Evolutionary conservation across 495 filamentous ascomycete genomes (phyloP).

Genomic region (Astrothelium subdiscretum): DNA sequence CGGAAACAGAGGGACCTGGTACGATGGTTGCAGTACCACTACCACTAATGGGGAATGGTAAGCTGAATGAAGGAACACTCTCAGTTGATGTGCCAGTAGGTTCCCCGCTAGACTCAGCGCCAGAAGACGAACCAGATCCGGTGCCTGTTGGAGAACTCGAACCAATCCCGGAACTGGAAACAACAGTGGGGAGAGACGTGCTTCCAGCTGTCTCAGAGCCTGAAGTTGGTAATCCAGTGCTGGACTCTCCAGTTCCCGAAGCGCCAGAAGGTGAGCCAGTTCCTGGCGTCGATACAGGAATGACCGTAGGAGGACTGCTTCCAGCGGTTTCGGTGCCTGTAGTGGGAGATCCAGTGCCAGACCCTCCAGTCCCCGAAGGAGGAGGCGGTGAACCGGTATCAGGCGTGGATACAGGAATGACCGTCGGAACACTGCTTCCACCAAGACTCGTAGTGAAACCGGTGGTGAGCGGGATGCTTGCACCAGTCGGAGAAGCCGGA

Average conservation of each 20-base stretch:
- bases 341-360: neutral
- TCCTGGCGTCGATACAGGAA: neutral
- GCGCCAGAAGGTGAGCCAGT: too few relatives aligned
- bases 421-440: neutral
- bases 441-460: neutral
- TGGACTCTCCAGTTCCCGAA: neutral
- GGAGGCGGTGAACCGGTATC: neutral
- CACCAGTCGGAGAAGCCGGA: slow-evolving; percentile 4
- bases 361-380: neutral
- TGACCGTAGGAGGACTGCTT: neutral
- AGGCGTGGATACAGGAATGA: neutral
- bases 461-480: neutral
- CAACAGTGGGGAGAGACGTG: neutral
- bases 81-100: slow-evolving; percentile 4
- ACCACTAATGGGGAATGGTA: neutral
- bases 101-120: slow-evolving; percentile 11
- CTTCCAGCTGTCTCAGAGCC: neutral
- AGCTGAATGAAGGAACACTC: neutral
- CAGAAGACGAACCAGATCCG: slow-evolving; percentile 3
- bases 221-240: neutral
- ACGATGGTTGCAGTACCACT: slow-evolving; percentile 23
- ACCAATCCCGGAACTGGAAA: neutral
- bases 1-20: slow-evolving; percentile 14
- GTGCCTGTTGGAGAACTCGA: slow-evolving; percentile 1
- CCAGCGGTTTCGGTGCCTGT: neutral